Conservation (phyloP, 768 basidiomycete species). For the Lactarius hengduanensis region DNA sequence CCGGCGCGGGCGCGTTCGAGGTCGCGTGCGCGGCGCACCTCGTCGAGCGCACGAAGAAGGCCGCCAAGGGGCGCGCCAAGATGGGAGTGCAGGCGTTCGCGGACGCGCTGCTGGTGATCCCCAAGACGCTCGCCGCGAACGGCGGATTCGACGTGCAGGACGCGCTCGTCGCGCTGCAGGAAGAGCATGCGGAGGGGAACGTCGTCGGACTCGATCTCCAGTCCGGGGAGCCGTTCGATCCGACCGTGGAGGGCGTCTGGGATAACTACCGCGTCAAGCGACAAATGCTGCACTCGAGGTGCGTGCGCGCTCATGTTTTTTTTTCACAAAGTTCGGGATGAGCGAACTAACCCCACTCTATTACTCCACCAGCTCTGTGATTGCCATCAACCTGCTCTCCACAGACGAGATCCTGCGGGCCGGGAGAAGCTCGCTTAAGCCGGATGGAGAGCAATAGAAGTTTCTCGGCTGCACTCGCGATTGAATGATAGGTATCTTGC, state of each 20-base stretch:
- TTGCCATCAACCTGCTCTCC: conserved; percentile 91
- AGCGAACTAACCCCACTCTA: conserved; percentile 27
- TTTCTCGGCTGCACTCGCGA: background rate
- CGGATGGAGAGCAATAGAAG: conserved; percentile 62
- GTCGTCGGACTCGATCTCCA: conserved; percentile 88
- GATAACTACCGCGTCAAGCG: conserved; percentile 99
- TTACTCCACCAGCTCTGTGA: conserved; percentile 58
- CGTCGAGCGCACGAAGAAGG: conserved; percentile 72
- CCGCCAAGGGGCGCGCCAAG: conserved; percentile 90
- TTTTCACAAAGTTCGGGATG: conserved; percentile 25
- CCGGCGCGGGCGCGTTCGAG: conserved; percentile 98
- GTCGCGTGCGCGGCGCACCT: conserved; percentile 88
- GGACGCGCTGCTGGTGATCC: conserved; percentile 90
- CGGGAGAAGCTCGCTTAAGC: conserved; percentile 82
- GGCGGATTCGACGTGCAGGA: conserved; percentile 98
- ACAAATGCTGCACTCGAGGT: conserved; percentile 98
- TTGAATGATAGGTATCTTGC: conserved; percentile 2
- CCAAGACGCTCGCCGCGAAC: conserved; percentile 94
- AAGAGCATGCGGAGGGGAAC: conserved; percentile 94
- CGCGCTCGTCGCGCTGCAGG: conserved; percentile 89
- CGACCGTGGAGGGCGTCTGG: conserved; percentile 95
- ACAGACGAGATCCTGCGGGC: conserved; percentile 95
- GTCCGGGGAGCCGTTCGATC: conserved; percentile 95
- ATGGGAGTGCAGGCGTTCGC: conserved; percentile 98
- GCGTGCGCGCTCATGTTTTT: conserved; percentile 34